Evolutionary conservation across 441 rosid genomes (phyloP), one percentile per base, ranked within the genome.

Genomic region (Bocquillonia castaneifolia): DNA sequence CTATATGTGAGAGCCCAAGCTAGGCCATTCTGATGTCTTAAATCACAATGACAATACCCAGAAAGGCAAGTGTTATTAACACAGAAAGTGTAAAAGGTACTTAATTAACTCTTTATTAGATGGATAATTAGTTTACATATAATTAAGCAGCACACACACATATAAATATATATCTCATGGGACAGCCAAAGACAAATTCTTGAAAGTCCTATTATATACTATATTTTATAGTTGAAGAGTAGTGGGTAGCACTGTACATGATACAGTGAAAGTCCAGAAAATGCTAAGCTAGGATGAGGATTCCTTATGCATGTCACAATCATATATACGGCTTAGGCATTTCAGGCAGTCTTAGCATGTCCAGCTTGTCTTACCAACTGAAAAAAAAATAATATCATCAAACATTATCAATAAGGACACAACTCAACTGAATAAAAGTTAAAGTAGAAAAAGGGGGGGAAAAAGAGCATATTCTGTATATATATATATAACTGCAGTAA

Each of bases 311-410:
- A 42, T 61, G 48, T 44, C 37, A 62, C 23, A 6, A 37, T 59
- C 63, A 34, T 28, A 28, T 62, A 13, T 39, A 9, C 40, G 31
- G 20, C 10, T 36, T 40, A 18, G 23, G 20, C 42, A 68, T 47
- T 40, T 70, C 45, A 62, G 13, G 17, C 13, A 29, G 5, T 20
- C 15, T 44, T n/a, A 5, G 23, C 7, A 10, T 14, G 4, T 52
- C 55, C 74, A 32, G 63, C 58, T 63, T 70, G 64, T 63, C 68
- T 66, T 76, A 37, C 69, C 77, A 63, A 29, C 85, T 82, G 71
- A 57, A 69, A 59, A 20, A 20, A 63, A 0, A 40, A 59, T 14
- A 37, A 40, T 1, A 34, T 3, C 3, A 34, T 3, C 37, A 40
- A 2, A 9, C 45, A 40, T 6, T 3, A 40, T 40, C 37, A 3